Evolutionary conservation across 2,329 filamentous ascomycete species (phyloP).

Genomic region (Aureobasidium sp.): DNA sequence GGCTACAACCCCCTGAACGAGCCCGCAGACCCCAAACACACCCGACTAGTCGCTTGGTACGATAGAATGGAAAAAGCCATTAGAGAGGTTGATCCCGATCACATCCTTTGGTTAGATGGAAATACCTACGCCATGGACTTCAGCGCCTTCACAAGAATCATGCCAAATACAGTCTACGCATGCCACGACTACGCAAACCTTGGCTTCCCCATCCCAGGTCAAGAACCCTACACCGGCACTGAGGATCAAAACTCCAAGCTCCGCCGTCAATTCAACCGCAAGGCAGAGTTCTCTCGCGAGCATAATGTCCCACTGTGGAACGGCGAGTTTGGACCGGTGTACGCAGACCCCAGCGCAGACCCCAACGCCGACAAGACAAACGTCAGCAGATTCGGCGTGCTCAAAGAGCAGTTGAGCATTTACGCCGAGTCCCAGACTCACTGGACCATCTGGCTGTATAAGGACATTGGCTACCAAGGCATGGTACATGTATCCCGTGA

Average conservation of each 20-base stretch:
- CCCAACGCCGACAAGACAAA: conserved; percentile 43
- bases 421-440: conserved; percentile 58
- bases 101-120: conserved; percentile 56
- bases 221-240: conserved; percentile 42
- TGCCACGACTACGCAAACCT: conserved; percentile 58
- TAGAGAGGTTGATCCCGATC: conserved; percentile 47
- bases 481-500: conserved; percentile 32
- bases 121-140: conserved; percentile 63
- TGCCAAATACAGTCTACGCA: conserved; percentile 53
- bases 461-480: conserved; percentile 41
- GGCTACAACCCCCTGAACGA: conserved; percentile 58
- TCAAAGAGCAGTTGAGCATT: conserved; percentile 54
- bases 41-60: conserved; percentile 49
- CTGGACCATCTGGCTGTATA: conserved; percentile 59
- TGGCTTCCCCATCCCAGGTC: conserved; percentile 49
- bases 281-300: conserved; percentile 47
- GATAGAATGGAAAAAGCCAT: conserved; percentile 49
- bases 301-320: conserved; percentile 54
- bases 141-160: conserved; percentile 45
- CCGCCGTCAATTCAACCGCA: conserved; percentile 36
- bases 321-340: conserved; percentile 55
- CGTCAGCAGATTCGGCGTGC: conserved; percentile 44
- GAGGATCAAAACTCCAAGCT: conserved; percentile 45
- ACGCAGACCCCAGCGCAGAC: conserved; percentile 47
- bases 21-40: conserved; percentile 50